Percentiles rank a stretch among this genome's conserved stretches.
Evolutionary conservation across 73 alveolate species (phyloP).

Genomic region (Paramecium bursaria): DNA sequence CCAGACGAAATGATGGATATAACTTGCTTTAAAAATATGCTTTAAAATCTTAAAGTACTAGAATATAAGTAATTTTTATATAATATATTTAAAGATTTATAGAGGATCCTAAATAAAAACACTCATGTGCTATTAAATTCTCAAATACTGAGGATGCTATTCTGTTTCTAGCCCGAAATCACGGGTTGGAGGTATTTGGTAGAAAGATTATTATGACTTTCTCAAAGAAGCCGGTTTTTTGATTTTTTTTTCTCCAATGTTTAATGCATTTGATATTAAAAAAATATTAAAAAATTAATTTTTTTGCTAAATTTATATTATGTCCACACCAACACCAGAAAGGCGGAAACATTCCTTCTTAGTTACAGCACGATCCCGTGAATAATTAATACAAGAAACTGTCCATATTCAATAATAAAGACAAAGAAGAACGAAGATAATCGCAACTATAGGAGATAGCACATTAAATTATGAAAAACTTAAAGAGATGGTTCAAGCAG

Average conservation of each 20-base stretch:
- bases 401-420: neutral
- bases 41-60: neutral
- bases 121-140: constrained; percentile 33
- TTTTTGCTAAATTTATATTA: too few relatives aligned
- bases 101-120: constrained; percentile 41
- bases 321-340: neutral
- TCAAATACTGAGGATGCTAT: constrained; percentile 36
- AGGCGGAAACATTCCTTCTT: neutral
- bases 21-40: neutral
- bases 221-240: constrained; percentile 44
- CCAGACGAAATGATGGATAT: constrained; percentile 23
- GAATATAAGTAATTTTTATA: constrained; percentile 3
- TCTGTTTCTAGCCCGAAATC: constrained; percentile 17
- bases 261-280: neutral
- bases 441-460: constrained; percentile 22
- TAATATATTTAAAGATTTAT: neutral
- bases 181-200: constrained; percentile 18
- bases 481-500: constrained; percentile 47
- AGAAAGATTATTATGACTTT: constrained; percentile 49
- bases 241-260: constrained; percentile 3
- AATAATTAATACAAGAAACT: neutral
- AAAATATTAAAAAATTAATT: neutral
- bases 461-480: constrained; percentile 21
- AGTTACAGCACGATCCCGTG: neutral
- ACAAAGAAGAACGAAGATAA: constrained; percentile 31